Evolutionary conservation across 139 green algal genomes (phyloP).

Genomic region (Gonium pectorale): DNA sequence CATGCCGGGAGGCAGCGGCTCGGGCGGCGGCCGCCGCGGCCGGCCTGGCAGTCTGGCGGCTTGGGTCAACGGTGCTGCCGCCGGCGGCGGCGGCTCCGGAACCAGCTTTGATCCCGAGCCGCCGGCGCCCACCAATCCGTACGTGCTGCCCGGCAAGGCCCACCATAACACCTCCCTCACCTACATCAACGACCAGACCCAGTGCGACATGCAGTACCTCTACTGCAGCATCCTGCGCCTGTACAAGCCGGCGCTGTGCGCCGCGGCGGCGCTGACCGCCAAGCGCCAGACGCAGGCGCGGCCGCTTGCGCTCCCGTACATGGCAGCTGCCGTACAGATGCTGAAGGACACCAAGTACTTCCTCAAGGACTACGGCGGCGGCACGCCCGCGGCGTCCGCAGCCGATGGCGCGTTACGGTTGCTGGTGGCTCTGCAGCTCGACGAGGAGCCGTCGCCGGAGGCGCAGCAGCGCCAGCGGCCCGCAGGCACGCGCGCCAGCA

Average conservation of each 20-base stretch:
- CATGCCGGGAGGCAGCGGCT: not conserved
- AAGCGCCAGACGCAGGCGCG: not conserved
- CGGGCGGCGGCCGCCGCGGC: not conserved
- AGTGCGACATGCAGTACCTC: conserved; percentile 75
- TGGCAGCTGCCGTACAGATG: conserved; percentile 57
- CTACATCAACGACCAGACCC: conserved; percentile 66
- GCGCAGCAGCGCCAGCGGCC: conserved; percentile 12
- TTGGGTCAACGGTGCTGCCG: not conserved
- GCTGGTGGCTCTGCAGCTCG: conserved; percentile 27
- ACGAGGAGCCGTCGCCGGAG: conserved; percentile 9
- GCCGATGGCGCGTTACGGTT: conserved; percentile 3
- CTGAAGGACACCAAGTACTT: conserved; percentile 91
- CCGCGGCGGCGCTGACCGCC: not conserved
- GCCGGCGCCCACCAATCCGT: conserved; percentile 15
- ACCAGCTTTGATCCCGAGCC: conserved; percentile 36
- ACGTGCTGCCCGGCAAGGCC: conserved; percentile 31
- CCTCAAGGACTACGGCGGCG: conserved; percentile 81
- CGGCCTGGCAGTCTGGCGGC: not conserved
- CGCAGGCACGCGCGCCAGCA: not conserved
- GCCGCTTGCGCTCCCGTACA: conserved; percentile 9
- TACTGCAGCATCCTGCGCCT: conserved; percentile 74
- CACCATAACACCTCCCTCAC: conserved; percentile 45
- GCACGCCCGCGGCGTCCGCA: not conserved
- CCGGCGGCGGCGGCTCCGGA: not conserved
- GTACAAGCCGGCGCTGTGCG: conserved; percentile 55